Evolutionary conservation across 345 rosid species (phyloP), one percentile per base, ranked within the genome.

Genomic region (Mallotus nudiflorus): DNA sequence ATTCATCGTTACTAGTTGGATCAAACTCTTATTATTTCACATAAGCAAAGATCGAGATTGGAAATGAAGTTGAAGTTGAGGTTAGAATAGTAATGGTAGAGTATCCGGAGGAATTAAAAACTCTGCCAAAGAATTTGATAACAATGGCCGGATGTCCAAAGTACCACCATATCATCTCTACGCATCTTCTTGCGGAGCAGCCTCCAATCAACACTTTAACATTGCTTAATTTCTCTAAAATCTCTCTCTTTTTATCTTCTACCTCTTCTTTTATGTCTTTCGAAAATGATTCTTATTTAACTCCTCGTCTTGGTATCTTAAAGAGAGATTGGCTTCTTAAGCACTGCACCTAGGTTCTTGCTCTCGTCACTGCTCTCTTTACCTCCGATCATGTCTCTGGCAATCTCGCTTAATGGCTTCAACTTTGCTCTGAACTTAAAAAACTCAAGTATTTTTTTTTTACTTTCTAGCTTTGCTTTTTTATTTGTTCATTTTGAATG

Each of bases 361-460:
- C 93, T 7, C 78, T 89, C 20, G 86, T 91, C 51, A 93, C 88
- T 45, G 87, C 91, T 61, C 79, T 90, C 67, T 88, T 94, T 75
- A 70, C 76, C 53, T 86, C 89, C 49, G 80, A 82, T 69, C 86
- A 86, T 64, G 84, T 91, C 67, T 83, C 89, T 51, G 97, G 96
- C 59, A 96, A 90, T 78, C 97, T 96, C 62, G 82, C 91, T 54
- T 96, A 93, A 77, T 93, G 97, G 98, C 83, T 80, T 61, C 96
- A 87, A 78, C 92, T 91, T 84, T 91, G 96, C 90, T 82, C 89
- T 70, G 89, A 89, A 79, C 89, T 94, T 71, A 95, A 94, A 44
- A 72, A 69, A 37, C 81, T 94, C 75, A 94, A 85, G 96, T 90
- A 82, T 57, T 76, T 22, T 28, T 22, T 6, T 48, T 15, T 16